Evolutionary conservation across 768 basidiomycete genomes (phyloP).

Genomic region (Leccinum subtestaceum): DNA sequence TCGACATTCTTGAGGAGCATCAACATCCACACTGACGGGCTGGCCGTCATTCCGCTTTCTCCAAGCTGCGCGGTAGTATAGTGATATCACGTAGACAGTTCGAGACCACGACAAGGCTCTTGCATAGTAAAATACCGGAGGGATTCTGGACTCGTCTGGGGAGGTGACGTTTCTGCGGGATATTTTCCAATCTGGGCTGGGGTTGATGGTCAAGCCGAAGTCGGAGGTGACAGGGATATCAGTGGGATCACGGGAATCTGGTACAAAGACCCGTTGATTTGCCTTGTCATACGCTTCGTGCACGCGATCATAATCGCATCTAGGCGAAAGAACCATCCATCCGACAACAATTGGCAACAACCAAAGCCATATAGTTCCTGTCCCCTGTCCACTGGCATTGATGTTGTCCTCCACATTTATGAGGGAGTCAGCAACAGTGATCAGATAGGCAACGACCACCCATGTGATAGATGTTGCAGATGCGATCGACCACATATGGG

Average conservation of each 20-base stretch:
- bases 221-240: not conserved
- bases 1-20: conserved; percentile 16
- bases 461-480: conserved; percentile 40
- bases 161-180: conserved; percentile 3
- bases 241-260: not conserved
- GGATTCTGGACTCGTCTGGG: conserved; percentile 23
- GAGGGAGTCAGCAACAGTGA: conserved; percentile 18
- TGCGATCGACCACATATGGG: conserved; percentile 40
- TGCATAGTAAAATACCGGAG: conserved; percentile 28
- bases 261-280: conserved; percentile 6
- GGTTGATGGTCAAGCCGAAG: conserved; percentile 19
- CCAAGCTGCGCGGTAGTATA: conserved; percentile 21
- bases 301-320: conserved; percentile 36
- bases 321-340: conserved; percentile 41
- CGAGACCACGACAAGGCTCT: conserved; percentile 22
- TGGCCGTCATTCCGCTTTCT: not conserved
- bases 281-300: conserved; percentile 16
- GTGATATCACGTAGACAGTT: conserved; percentile 13
- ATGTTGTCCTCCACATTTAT: conserved; percentile 20
- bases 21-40: not conserved
- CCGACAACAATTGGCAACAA: conserved; percentile 40
- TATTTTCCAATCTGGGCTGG: conserved; percentile 3
- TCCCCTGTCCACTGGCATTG: conserved; percentile 36
- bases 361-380: conserved; percentile 44
- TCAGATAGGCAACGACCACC: conserved; percentile 43